Conservation (phyloP, 345 rosid species). For the Linum trigynum region DNA sequence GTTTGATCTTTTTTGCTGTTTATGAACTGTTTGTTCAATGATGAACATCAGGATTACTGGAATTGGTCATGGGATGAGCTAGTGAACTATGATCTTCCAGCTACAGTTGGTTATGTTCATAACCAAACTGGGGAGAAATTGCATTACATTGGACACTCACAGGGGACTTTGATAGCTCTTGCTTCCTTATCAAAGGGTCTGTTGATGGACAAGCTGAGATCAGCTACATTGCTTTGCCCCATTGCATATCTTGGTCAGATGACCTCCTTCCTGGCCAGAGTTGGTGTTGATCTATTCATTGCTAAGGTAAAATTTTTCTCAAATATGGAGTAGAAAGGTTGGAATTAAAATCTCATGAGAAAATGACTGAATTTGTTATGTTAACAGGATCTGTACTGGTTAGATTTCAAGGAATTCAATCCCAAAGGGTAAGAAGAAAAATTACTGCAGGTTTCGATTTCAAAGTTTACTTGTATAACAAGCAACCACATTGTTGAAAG, state of each 20-base stretch:
- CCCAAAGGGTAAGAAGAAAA: constrained; percentile 28
- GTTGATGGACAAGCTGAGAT: constrained; percentile 32
- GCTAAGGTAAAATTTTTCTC: constrained; percentile 26
- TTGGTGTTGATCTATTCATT: constrained; percentile 25
- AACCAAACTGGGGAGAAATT: constrained; percentile 23
- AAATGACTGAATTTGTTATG: not conserved
- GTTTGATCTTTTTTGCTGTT: too few species aligned
- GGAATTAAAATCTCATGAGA: not conserved
- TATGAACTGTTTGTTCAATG: not conserved
- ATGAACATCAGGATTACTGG: constrained; percentile 21
- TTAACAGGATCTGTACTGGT: constrained; percentile 28
- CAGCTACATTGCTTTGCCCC: constrained; percentile 43
- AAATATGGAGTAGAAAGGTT: not conserved
- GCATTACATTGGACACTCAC: constrained; percentile 28
- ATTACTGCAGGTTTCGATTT: too few species aligned
- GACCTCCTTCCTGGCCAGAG: constrained; percentile 32
- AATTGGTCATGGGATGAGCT: constrained; percentile 30
- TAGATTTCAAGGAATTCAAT: constrained; percentile 35
- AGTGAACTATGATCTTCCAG: constrained; percentile 22
- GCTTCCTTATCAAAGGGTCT: constrained; percentile 39
- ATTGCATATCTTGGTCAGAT: constrained; percentile 38
- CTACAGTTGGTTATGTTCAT: constrained; percentile 17
- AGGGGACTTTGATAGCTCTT: constrained; percentile 46
- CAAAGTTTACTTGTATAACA: too few species aligned
- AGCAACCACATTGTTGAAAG: too few species aligned